Conservation (phyloP, 2,329 filamentous ascomycete genomes). For the Microdochium nivale region DNA sequence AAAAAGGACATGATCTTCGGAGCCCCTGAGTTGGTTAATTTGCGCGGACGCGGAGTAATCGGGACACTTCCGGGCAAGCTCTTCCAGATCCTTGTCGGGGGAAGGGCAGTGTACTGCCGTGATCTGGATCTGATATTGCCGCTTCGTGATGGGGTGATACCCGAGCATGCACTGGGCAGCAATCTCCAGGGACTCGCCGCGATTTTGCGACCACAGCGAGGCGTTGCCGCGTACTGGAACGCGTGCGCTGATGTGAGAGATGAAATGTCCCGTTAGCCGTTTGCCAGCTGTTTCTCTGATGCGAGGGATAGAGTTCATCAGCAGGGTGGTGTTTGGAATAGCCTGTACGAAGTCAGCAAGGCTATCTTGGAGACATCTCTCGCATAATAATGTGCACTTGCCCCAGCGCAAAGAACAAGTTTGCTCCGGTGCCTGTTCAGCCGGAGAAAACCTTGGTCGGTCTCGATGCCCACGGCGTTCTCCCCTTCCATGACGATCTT, state of each 20-base stretch:
- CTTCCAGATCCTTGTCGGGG: background rate
- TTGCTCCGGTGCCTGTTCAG: background rate
- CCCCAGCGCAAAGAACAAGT: background rate
- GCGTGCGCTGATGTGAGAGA: background rate
- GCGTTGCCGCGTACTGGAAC: background rate
- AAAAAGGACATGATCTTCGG: background rate
- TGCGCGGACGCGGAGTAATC: background rate
- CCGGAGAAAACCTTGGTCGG: background rate
- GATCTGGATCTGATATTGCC: background rate
- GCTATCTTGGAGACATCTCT: background rate
- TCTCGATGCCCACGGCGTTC: background rate
- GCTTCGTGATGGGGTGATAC: background rate
- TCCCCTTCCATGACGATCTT: background rate
- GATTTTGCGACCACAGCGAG: background rate
- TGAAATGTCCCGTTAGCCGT: background rate
- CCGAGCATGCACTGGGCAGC: background rate
- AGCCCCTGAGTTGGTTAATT: background rate
- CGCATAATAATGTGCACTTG: background rate
- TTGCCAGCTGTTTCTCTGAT: background rate
- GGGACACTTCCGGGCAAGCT: background rate
- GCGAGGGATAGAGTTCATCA: background rate
- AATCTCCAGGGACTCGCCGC: background rate
- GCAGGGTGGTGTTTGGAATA: background rate
- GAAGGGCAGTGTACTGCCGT: background rate
- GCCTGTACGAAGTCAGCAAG: background rate